Evolutionary conservation across 805 yeast species (phyloP).

Genomic region (Saccharomycopsis oosterbeekiorum): DNA sequence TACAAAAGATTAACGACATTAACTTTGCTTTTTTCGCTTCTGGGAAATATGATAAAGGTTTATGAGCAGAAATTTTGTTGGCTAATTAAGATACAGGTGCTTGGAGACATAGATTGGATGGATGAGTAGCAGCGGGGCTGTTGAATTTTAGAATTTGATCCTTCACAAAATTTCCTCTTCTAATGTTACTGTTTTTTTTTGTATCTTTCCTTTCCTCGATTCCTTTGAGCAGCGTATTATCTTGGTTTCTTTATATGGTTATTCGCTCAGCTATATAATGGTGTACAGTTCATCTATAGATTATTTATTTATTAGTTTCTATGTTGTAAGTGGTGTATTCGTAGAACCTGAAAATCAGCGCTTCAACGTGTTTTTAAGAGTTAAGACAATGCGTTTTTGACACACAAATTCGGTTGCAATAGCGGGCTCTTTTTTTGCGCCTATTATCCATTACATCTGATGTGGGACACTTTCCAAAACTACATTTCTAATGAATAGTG

Average conservation of each 20-base stretch:
- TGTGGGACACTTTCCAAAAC: no score
- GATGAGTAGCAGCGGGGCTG: neutral
- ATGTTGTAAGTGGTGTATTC: neutral
- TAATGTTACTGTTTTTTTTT: neutral
- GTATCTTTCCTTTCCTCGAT: neutral
- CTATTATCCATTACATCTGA: no score
- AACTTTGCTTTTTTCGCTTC: conserved; percentile 65
- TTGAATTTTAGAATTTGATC: neutral
- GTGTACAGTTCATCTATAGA: neutral
- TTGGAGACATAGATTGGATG: neutral
- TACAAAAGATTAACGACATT: conserved; percentile 62
- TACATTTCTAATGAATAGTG: no score
- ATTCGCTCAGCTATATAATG: neutral
- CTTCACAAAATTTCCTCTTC: neutral
- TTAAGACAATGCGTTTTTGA: no score
- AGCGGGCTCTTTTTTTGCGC: no score
- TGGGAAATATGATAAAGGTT: conserved; percentile 85
- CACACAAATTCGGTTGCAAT: no score
- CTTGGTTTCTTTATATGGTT: neutral
- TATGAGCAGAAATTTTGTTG: conserved; percentile 30
- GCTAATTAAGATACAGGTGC: no score
- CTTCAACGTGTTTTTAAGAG: no score
- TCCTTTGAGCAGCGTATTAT: neutral
- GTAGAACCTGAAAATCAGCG: no score
- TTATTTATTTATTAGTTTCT: neutral